phyloP scores from a whole-genome alignment of 75 land plant species.

The Pseudotsuga menziesii region DNA sequence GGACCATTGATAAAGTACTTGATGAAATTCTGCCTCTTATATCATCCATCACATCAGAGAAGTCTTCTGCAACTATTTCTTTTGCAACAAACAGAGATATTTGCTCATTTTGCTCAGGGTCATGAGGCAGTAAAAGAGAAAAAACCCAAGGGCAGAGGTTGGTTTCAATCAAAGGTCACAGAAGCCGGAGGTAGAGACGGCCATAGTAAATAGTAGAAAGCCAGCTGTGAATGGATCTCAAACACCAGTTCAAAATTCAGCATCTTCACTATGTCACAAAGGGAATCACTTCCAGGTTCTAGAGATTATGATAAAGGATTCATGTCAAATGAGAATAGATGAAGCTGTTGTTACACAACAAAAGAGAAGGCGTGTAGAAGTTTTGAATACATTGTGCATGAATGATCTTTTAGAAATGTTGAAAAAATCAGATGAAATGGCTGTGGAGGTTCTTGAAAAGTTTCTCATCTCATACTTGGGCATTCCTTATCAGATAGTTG shows the following conservation, averaged over 20 bases:
- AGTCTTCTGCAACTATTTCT: too few relatives aligned
- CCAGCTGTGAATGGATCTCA: too few relatives aligned
- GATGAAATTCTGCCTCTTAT: too few relatives aligned
- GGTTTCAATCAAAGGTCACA: too few relatives aligned
- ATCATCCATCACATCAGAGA: too few relatives aligned
- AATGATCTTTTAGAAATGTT: constrained; percentile 23
- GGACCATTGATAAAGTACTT: too few relatives aligned
- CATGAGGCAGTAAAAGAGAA: too few relatives aligned
- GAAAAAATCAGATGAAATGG: constrained; percentile 22
- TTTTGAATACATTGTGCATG: constrained; percentile 1
- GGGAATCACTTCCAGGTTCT: background rate
- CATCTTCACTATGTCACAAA: background rate
- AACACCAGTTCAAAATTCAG: background rate
- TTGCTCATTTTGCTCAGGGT: too few relatives aligned
- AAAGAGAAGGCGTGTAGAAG: background rate
- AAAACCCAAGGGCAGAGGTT: too few relatives aligned
- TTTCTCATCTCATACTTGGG: constrained; percentile 21
- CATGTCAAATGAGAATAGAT: background rate
- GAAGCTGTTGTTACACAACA: background rate
- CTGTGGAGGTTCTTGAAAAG: constrained; percentile 33
- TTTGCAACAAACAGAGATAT: too few relatives aligned
- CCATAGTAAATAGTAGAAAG: too few relatives aligned
- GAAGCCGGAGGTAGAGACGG: too few relatives aligned
- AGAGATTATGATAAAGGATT: background rate
- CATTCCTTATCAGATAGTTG: background rate